A percentile compares a stretch with the other conserved stretches of the same genome.
Conservation (phyloP, 2,329 filamentous ascomycete species). For the Zymoseptoria passerinii region DNA sequence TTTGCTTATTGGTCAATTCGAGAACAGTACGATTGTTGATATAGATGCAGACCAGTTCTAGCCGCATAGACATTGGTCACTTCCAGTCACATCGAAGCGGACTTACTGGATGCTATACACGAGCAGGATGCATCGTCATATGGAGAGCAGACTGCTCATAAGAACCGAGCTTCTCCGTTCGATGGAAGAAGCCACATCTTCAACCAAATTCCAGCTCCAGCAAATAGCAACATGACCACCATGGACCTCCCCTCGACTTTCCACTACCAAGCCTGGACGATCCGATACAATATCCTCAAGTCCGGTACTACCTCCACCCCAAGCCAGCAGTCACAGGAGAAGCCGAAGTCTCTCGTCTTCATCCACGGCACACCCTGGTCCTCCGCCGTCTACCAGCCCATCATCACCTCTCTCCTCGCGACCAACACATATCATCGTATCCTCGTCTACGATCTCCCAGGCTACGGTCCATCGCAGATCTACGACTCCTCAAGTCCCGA, state of each 20-base stretch:
- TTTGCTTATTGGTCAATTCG: not conserved
- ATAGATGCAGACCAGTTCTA: too few relatives aligned
- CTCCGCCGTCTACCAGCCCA: constrained; percentile 33
- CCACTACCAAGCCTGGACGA: constrained; percentile 11
- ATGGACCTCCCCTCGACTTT: constrained; percentile 9
- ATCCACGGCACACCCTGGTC: constrained; percentile 44
- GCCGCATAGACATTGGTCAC: too few relatives aligned
- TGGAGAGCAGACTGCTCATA: too few relatives aligned
- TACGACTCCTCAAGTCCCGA: constrained; percentile 18
- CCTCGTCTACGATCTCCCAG: constrained; percentile 41
- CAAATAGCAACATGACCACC: not conserved
- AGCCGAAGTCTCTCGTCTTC: constrained; percentile 35
- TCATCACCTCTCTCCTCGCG: constrained; percentile 29
- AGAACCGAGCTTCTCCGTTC: too few relatives aligned
- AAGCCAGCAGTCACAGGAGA: constrained; percentile 14
- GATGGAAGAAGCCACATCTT: too few relatives aligned
- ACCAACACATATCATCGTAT: constrained; percentile 28
- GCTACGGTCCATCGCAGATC: constrained; percentile 35
- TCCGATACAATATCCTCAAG: constrained; percentile 11
- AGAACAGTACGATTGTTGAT: too few relatives aligned
- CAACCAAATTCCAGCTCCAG: too few relatives aligned
- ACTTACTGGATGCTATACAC: too few relatives aligned
- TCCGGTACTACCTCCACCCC: constrained; percentile 25
- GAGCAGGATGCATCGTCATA: too few relatives aligned
- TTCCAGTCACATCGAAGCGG: too few relatives aligned